Percentiles rank a stretch among this genome's conserved stretches.
Conservation (phyloP, 768 basidiomycete genomes). For the Mycena metata region DNA sequence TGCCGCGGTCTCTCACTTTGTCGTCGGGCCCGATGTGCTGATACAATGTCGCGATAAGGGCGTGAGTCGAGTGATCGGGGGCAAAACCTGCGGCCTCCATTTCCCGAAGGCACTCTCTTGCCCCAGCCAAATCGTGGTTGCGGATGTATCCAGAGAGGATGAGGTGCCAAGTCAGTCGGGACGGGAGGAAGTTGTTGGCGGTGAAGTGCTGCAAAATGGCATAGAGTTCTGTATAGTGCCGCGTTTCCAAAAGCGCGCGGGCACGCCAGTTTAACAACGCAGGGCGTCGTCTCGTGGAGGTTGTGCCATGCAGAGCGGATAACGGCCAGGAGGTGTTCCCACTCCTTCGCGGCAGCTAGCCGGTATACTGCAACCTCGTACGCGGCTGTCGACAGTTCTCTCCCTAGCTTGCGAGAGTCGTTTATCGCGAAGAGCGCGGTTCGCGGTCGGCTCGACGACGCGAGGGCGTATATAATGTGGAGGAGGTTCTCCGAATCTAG, state of each 20-base stretch:
- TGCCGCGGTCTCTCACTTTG: constrained; percentile 64
- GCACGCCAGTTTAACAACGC: constrained; percentile 81
- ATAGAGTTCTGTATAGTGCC: constrained; percentile 61
- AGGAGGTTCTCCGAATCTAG: constrained; percentile 50
- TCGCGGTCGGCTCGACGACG: constrained; percentile 50
- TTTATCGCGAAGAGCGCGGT: constrained; percentile 60
- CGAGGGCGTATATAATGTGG: constrained; percentile 49
- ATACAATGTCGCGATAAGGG: constrained; percentile 69
- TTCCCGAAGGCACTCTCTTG: constrained; percentile 62
- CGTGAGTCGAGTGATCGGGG: constrained; percentile 70
- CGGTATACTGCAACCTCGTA: constrained; percentile 71
- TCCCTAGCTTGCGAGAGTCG: constrained; percentile 65
- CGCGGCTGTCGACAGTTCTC: constrained; percentile 61
- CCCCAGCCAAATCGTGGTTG: constrained; percentile 72
- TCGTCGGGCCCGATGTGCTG: constrained; percentile 67
- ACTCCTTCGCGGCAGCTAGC: constrained; percentile 61
- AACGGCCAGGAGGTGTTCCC: constrained; percentile 64
- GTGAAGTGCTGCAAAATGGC: constrained; percentile 66
- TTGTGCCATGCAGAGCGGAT: constrained; percentile 65
- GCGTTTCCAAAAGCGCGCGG: constrained; percentile 69
- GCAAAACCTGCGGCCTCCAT: constrained; percentile 73
- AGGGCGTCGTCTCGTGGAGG: constrained; percentile 61
- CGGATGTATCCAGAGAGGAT: constrained; percentile 76
- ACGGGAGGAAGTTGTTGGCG: constrained; percentile 59
- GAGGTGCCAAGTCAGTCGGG: constrained; percentile 76